These are phyloP conservation scores for Pontederia paniculata DNA, from an alignment of 176 grass and related monocot genomes.

Conservation along the genomic window DNA sequence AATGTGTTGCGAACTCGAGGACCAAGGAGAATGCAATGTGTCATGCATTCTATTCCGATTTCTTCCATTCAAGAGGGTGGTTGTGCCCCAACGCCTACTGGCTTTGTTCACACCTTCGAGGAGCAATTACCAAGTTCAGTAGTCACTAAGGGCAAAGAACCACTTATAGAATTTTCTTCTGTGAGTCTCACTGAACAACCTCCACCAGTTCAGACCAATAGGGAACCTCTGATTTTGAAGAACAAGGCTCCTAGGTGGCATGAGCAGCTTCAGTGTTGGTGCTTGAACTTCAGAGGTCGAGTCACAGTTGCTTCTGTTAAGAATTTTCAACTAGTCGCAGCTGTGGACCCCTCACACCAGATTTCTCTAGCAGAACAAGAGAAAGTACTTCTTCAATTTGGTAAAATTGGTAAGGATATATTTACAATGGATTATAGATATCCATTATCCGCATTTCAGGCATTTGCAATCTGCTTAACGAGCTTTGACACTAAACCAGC, in stretches of 20 bases:
- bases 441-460: constrained; percentile 85
- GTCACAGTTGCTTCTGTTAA: constrained; percentile 94
- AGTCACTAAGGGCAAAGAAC: constrained; percentile 47
- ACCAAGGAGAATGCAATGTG: constrained; percentile 89
- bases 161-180: constrained; percentile 29
- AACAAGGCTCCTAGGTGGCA: constrained; percentile 96
- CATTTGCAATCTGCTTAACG: constrained; percentile 86
- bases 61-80: constrained; percentile 54
- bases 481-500: constrained; percentile 96
- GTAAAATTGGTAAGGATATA: constrained; percentile 98
- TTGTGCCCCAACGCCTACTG: constrained; percentile 55
- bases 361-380: constrained; percentile 57
- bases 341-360: constrained; percentile 44
- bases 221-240: constrained; percentile 55
- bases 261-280: constrained; percentile 96
- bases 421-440: constrained; percentile 97
- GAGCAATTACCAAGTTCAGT: constrained; percentile 34
- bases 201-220: constrained; percentile 12
- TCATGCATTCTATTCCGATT: constrained; percentile 72
- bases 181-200: constrained; percentile 33
- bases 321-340: constrained; percentile 91
- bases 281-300: constrained; percentile 91
- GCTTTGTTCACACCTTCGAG: constrained; percentile 48
- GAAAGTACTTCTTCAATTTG: constrained; percentile 89
- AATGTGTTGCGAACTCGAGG: constrained; percentile 88